Evolutionary conservation across 352 stramenopile species (phyloP).

Genomic region (Globisporangium apiculatum): DNA sequence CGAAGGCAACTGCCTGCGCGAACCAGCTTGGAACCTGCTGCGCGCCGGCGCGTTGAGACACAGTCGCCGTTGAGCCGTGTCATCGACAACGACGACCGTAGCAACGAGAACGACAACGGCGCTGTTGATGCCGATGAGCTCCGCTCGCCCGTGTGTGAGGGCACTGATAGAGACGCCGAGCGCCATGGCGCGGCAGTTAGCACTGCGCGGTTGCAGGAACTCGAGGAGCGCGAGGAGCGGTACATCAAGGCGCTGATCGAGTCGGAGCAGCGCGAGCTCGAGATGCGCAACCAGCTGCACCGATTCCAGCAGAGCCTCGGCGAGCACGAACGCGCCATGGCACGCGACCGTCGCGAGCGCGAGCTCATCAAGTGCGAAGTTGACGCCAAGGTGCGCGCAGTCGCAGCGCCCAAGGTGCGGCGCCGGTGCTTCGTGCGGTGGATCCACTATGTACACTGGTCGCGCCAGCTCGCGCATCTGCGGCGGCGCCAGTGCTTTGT

Average conservation of each 20-base stretch:
- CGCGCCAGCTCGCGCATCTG: conserved; percentile 38
- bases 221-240: conserved; percentile 61
- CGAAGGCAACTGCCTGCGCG: too few relatives aligned
- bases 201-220: conserved; percentile 18
- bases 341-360: conserved; percentile 33
- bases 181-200: too few relatives aligned
- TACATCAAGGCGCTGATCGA: conserved; percentile 74
- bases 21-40: too few relatives aligned
- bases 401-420: conserved; percentile 47
- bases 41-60: too few relatives aligned
- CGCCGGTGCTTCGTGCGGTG: conserved; percentile 53
- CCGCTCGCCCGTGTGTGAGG: too few relatives aligned
- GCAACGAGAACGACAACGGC: too few relatives aligned
- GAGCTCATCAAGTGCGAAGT: conserved; percentile 56
- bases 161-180: too few relatives aligned
- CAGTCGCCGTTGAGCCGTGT: too few relatives aligned
- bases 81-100: too few relatives aligned
- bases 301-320: conserved; percentile 35
- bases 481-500: conserved; percentile 38
- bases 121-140: too few relatives aligned
- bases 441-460: conserved; percentile 48
- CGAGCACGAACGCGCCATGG: conserved; percentile 31
- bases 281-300: conserved; percentile 46
- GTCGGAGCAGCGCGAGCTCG: conserved; percentile 66
- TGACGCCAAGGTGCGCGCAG: conserved; percentile 21